phyloP scores from a whole-genome alignment of 805 yeast species.

The Lipomyces oligophaga region DNA sequence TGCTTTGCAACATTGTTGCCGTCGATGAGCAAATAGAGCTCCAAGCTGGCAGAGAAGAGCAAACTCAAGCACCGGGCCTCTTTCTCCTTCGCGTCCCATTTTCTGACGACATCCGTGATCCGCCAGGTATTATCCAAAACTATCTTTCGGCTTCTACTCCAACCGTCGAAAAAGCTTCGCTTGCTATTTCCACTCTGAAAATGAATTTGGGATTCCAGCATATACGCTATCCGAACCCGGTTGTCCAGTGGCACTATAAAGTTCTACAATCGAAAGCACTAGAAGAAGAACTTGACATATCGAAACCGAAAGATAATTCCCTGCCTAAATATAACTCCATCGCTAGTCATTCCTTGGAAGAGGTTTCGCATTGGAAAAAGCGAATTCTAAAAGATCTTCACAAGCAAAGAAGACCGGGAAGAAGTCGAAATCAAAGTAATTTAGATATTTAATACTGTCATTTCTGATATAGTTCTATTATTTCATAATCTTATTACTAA shows the following conservation, averaged over 20 bases:
- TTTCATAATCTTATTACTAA: too few species aligned
- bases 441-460: too few species aligned
- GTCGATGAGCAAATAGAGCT: constrained; percentile 36
- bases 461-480: too few species aligned
- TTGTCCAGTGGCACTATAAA: constrained; percentile 62
- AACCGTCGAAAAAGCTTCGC: not conserved
- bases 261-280: constrained; percentile 61
- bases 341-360: too few species aligned
- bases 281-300: constrained; percentile 41
- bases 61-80: constrained; percentile 64
- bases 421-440: too few species aligned
- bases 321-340: too few species aligned
- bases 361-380: too few species aligned
- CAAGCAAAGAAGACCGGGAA: too few species aligned
- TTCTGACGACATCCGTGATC: constrained; percentile 65
- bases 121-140: constrained; percentile 44
- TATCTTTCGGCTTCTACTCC: not conserved
- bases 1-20: constrained; percentile 58
- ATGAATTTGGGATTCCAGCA: constrained; percentile 54
- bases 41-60: constrained; percentile 18
- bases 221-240: constrained; percentile 57
- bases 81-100: constrained; percentile 66
- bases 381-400: too few species aligned
- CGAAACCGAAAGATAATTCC: too few species aligned
- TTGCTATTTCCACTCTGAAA: constrained; percentile 40